Base-by-base conservation (phyloP, 1,284 basidiomycete genomes). In the Fomes fomentarius region DNA sequence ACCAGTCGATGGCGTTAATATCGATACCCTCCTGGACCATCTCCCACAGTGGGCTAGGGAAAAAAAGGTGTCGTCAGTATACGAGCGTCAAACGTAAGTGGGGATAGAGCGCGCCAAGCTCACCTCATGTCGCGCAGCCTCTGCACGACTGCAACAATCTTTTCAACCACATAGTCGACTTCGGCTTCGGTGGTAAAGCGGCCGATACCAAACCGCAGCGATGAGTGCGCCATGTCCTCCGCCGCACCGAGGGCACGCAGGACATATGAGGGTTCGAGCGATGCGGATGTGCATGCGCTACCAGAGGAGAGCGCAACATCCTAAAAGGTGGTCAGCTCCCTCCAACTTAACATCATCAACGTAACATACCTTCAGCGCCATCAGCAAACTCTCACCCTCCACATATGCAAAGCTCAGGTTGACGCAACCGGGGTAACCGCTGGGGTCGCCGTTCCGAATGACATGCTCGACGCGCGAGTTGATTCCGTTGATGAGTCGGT, bases 201-300 rank as follows among this genome's bases (percentile, higher is more conserved):
- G 33, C 97, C 97, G 61, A 99, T 93, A 49, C 97, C 97, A 74
- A 99, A 99, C 38, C 97, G 89, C 49, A 99, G 81, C 15, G 94
- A 97, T 11, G 96, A 98, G 72, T 99, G 97, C 0, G 97, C 97
- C 91, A 98, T 98, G 68, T 98, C 97, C 72, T 99, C 97, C 26
- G 95, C 93, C 39, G 96, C 92, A 62, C 94, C 96, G 37, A 99
- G 83, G 1, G 97, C 97, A 56, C 97, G 89, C 25, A 99, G 85
- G 11, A 99, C 97, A 70, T 99, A 99, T 31, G 95, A 98, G 6
- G 97, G 97, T 74, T 99, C 97, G 48, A 99, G 81, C 14, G 96
- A 98, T 2, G 97, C 97, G 0, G 96, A 98, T 14, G 97, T 99
- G 69, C 97, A 99, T 10, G 97, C 97, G 65, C 94, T 97, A 45